Evolutionary conservation across 2,329 filamentous ascomycete genomes (phyloP), one percentile per base, ranked within the genome.

Genomic region (Coniochaeta sp.): DNA sequence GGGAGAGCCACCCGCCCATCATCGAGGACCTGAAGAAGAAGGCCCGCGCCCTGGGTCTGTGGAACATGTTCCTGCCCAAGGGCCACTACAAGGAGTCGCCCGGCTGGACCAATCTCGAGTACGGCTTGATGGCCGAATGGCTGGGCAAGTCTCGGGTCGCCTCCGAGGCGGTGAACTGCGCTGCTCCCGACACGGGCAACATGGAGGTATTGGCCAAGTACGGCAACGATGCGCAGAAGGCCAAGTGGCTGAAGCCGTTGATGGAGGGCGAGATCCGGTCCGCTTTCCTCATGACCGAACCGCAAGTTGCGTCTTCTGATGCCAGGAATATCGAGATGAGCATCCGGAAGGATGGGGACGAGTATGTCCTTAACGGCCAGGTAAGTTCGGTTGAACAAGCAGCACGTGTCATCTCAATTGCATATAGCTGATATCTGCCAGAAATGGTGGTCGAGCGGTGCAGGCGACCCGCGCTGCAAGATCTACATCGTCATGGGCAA

Each of bases 361-460:
- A 95, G 68, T 97, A 95, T 71, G 86, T 98, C 19, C 82, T 99
- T 59, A 97, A 98, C 71, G 95, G 95, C 60, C 84, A 86, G 67
- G 89, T 91, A 77, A 61, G 82, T 73, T 4, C n/a, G n/a, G 10
- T 8, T 16, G 12, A 44, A 14, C 9, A 17, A 32, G 32, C 17
- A n/a, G 3, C 38, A n/a, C 16, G 9, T 40, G 17, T 3, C 38
- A 5, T 40, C 4, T n/a, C 38, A 19, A 36, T 3, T 3, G 17
- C 17, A n/a, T 66, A 68, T 30, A 52, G 32, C 61, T 60, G 56
- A 68, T 62, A 17, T 9, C 3, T 3, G 8, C 17, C 68, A 93
- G 85, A 99, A 99, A 91, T 99, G 95, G 95, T 99, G 95, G 95
- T 96, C 91, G 30, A 96, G 91, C 64, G 95, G 95, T 65, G 92